Evolutionary conservation across 441 rosid genomes (phyloP), one percentile per base, ranked within the genome.

Genomic region (Flueggea neowawraea): DNA sequence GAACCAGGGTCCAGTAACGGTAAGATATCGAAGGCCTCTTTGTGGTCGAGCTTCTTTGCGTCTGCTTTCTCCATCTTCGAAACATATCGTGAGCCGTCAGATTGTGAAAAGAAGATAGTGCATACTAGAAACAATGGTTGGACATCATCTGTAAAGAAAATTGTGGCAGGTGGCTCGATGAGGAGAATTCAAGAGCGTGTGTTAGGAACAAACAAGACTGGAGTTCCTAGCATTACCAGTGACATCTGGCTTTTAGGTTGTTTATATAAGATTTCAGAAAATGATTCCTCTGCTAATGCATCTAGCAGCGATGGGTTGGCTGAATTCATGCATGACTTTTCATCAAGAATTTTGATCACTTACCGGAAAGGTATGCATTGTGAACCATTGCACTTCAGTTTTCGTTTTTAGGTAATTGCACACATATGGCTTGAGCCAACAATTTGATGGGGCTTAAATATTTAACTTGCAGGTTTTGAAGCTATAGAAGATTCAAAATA

Each of bases 231-330:
- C 71, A 80, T 84, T 28, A 82, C 87, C 43, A 83, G 85, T 57
- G 91, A 88, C 52, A 76, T 94, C 55, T 94, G 98, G 98, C 89
- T 94, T 69, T 77, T 94, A 32, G 98, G 98, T 41, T 72, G 77
- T 11, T 78, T 85, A 72, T 85, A 94, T 76, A 82, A 80, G 75
- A 75, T 94, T 68, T 83, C 95, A 28, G 73, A 61, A 53, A 82
- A 73, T 17, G 79, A 73, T 33, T 62, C 78, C 56, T 67, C 76
- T 10, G 73, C 58, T 16, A 78, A 77, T 64, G 84, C 73, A 17
- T 78, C 66, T 61, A 66, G 62, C 61, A 74, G 53, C 62, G 63
- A 70, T 63, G 81, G 71, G 49, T 75, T 85, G 65, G 80, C 81
- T 32, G 89, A 80, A 53, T 87, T 94, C 39, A 75, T 76, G 51